A percentile compares a stretch with the other conserved stretches of the same genome.
phyloP scores from a whole-genome alignment of 108 stramenopile genomes.

The Pelagomonas calceolata region DNA sequence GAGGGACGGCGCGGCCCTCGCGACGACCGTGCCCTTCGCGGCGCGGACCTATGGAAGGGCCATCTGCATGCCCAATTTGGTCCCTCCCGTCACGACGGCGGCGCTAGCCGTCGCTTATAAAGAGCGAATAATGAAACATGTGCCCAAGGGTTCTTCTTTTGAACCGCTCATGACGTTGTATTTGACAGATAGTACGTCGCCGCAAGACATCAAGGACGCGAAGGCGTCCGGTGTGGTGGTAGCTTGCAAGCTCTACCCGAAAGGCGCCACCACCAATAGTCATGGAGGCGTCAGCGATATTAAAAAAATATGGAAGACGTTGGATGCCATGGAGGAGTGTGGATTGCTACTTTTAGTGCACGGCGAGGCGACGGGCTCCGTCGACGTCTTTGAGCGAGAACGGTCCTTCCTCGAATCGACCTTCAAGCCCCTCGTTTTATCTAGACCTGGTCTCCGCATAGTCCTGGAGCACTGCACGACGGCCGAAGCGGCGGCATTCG shows the following conservation, averaged over 20 bases:
- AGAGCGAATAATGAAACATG: slow-evolving; percentile 53
- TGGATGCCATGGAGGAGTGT: slow-evolving; percentile 77
- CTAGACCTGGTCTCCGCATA: slow-evolving; percentile 77
- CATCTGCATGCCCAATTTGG: slow-evolving; percentile 94
- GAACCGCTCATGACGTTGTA: slow-evolving; percentile 93
- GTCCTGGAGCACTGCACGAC: slow-evolving; percentile 95
- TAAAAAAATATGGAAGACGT: slow-evolving; percentile 61
- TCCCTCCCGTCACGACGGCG: slow-evolving; percentile 87
- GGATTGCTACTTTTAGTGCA: slow-evolving; percentile 86
- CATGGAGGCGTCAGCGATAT: slow-evolving; percentile 87
- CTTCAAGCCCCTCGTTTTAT: slow-evolving; percentile 68
- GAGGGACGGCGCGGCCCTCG: slow-evolving; percentile 56
- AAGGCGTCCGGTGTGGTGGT: slow-evolving; percentile 54
- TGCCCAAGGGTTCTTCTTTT: slow-evolving; percentile 41
- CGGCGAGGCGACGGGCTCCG: slow-evolving; percentile 76
- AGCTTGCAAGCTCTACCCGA: slow-evolving; percentile 94
- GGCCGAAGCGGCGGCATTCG: slow-evolving; percentile 79
- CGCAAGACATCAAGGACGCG: slow-evolving; percentile 82
- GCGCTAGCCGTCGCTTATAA: slow-evolving; percentile 76
- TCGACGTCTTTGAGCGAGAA: slow-evolving; percentile 97
- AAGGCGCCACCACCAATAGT: slow-evolving; percentile 96
- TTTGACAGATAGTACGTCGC: slow-evolving; percentile 84
- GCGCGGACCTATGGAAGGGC: slow-evolving; percentile 60
- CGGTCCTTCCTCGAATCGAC: slow-evolving; percentile 80
- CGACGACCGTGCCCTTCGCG: slow-evolving; percentile 40